Conservation (phyloP, 73 alveolate species). For the Durusdinium trenchii region DNA sequence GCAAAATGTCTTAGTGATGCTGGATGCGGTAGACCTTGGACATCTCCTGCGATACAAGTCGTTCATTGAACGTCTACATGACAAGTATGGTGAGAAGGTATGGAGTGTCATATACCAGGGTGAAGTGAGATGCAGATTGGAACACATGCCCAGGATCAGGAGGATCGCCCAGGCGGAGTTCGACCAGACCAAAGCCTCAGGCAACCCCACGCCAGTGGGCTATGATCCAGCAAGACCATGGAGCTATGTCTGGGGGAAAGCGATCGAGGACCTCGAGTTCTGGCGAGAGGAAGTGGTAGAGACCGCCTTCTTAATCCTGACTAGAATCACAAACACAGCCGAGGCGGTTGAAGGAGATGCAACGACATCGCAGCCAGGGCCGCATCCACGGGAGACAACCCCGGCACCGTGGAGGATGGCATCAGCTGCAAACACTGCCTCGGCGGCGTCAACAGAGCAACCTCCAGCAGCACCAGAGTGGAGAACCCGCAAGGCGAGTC, state of each 20-base stretch:
- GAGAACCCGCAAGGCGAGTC: too few relatives aligned
- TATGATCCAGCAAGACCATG: not conserved
- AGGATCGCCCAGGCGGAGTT: not conserved
- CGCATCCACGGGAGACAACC: too few relatives aligned
- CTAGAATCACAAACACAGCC: too few relatives aligned
- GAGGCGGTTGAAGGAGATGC: too few relatives aligned
- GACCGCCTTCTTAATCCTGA: too few relatives aligned
- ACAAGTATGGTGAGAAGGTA: not conserved
- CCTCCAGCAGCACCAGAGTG: too few relatives aligned
- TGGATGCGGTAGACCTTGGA: not conserved
- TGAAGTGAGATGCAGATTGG: not conserved
- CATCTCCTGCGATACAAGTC: not conserved
- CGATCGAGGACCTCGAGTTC: not conserved
- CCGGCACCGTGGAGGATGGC: too few relatives aligned
- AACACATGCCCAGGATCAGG: not conserved
- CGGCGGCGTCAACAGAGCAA: too few relatives aligned
- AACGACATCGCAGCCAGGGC: too few relatives aligned
- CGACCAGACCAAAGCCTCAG: not conserved
- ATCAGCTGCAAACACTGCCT: too few relatives aligned
- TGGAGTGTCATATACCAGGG: not conserved
- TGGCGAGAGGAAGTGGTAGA: constrained; percentile 24
- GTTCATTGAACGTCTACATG: not conserved
- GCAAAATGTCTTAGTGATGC: not conserved
- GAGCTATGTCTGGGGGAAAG: not conserved
- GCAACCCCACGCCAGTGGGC: not conserved